Conservation (phyloP, 106 monocot genomes). For the Xerophyta viscosa region DNA sequence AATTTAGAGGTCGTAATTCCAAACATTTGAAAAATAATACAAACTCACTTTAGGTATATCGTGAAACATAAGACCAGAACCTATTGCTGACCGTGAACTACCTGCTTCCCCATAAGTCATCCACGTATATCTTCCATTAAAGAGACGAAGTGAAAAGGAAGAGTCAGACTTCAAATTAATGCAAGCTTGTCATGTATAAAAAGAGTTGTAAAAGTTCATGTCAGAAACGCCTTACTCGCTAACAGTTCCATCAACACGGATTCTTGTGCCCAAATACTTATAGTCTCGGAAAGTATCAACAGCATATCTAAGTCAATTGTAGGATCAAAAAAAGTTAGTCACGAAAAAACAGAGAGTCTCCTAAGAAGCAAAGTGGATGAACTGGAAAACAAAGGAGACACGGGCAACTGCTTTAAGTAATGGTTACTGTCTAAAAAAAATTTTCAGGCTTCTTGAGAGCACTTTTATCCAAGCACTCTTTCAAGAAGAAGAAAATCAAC, state of each 20-base stretch:
- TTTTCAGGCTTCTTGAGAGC: no score
- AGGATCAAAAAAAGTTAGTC: no score
- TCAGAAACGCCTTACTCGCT: slow-evolving; percentile 62
- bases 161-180: neutral
- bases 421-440: no score
- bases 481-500: neutral
- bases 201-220: neutral
- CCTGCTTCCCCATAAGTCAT: slow-evolving; percentile 93
- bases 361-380: no score
- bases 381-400: no score
- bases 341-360: no score
- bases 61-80: slow-evolving; percentile 72
- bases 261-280: slow-evolving; percentile 87
- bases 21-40: no score
- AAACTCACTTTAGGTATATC: slow-evolving; percentile 79
- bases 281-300: slow-evolving; percentile 64
- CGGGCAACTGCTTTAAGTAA: no score
- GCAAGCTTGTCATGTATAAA: no score
- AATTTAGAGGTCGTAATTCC: no score
- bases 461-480: neutral
- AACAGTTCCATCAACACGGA: slow-evolving; percentile 75
- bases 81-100: slow-evolving; percentile 68
- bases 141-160: slow-evolving; percentile 5
- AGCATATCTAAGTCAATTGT: slow-evolving; percentile 45
- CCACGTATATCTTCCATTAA: slow-evolving; percentile 79